A percentile compares a stretch with the other conserved stretches of the same genome.
Evolutionary conservation across 2,329 filamentous ascomycete genomes (phyloP).

Genomic region (Botrytis paeoniae): DNA sequence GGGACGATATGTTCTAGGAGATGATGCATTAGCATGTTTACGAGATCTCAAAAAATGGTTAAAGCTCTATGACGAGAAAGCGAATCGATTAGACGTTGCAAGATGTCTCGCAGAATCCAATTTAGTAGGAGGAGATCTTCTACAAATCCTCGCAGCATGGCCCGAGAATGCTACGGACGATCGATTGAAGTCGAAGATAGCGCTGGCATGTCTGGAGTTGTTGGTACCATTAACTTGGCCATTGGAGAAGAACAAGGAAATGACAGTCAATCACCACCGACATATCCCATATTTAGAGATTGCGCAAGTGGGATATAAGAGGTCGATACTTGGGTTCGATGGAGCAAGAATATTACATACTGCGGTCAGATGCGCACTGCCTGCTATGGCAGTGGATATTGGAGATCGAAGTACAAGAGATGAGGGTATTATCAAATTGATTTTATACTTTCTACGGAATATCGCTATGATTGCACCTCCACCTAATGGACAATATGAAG

Average conservation of each 20-base stretch:
- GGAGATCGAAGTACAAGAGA: slow-evolving; percentile 76
- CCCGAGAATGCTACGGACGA: slow-evolving; percentile 68
- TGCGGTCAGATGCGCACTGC: slow-evolving; percentile 75
- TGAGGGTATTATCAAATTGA: slow-evolving; percentile 86
- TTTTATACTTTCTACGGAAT: slow-evolving; percentile 87
- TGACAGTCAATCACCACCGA: slow-evolving; percentile 89
- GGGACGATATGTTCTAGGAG: slow-evolving; percentile 82
- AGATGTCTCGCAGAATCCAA: slow-evolving; percentile 90
- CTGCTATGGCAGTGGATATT: slow-evolving; percentile 76
- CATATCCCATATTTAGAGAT: slow-evolving; percentile 88
- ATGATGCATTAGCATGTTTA: slow-evolving; percentile 86
- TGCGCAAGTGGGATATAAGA: slow-evolving; percentile 86
- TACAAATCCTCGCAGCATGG: slow-evolving; percentile 86
- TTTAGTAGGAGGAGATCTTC: slow-evolving; percentile 81
- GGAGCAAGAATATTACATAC: slow-evolving; percentile 74
- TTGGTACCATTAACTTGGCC: slow-evolving; percentile 95
- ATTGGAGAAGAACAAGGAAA: slow-evolving; percentile 74
- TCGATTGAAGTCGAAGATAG: slow-evolving; percentile 73
- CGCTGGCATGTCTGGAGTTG: slow-evolving; percentile 83
- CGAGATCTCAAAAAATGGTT: slow-evolving; percentile 96
- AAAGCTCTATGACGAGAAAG: slow-evolving; percentile 88
- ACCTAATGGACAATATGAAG: slow-evolving; percentile 69
- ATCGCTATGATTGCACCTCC: slow-evolving; percentile 79
- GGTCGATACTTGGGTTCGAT: slow-evolving; percentile 80
- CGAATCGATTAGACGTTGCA: slow-evolving; percentile 91